These are phyloP conservation scores for Neofusicoccum sp. DNA, from an alignment of 2,329 filamentous ascomycete genomes.

Conservation along the genomic window DNA sequence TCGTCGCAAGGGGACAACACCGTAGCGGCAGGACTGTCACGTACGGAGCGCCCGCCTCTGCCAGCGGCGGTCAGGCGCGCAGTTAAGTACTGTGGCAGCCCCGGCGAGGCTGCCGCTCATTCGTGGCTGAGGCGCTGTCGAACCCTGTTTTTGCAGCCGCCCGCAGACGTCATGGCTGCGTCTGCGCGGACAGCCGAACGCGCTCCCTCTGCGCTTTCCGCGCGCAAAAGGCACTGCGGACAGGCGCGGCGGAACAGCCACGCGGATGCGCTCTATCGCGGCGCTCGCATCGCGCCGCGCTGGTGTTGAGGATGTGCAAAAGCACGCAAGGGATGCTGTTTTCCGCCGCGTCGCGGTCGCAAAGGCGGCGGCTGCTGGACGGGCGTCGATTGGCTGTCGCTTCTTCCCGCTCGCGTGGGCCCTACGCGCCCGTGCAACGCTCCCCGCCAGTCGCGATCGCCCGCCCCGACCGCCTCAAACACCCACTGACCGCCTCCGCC, in stretches of 20 bases:
- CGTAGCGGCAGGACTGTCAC: conserved; percentile 22
- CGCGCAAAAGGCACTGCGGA: too few species aligned
- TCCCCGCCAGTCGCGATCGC: neutral
- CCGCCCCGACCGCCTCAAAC: neutral
- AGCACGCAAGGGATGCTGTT: neutral
- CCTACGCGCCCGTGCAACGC: conserved; percentile 9
- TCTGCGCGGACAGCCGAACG: neutral
- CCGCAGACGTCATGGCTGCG: neutral
- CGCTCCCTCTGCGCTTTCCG: neutral
- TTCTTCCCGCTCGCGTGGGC: neutral
- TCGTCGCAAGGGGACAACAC: conserved; percentile 43
- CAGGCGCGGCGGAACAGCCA: too few species aligned
- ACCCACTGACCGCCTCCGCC: conserved; percentile 4
- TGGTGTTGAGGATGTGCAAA: neutral
- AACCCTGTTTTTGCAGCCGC: conserved; percentile 8
- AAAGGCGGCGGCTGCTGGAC: neutral
- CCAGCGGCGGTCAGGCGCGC: neutral
- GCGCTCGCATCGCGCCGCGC: neutral
- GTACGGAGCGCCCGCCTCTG: conserved; percentile 7
- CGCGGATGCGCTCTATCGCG: neutral
- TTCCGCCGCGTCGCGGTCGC: neutral
- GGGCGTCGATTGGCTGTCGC: conserved; percentile 15
- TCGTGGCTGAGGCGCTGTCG: neutral
- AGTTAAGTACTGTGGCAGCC: conserved; percentile 7
- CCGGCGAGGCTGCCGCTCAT: neutral